These are phyloP conservation scores for Stentor coeruleus DNA, from an alignment of 73 alveolate species.

Conservation along the genomic window DNA sequence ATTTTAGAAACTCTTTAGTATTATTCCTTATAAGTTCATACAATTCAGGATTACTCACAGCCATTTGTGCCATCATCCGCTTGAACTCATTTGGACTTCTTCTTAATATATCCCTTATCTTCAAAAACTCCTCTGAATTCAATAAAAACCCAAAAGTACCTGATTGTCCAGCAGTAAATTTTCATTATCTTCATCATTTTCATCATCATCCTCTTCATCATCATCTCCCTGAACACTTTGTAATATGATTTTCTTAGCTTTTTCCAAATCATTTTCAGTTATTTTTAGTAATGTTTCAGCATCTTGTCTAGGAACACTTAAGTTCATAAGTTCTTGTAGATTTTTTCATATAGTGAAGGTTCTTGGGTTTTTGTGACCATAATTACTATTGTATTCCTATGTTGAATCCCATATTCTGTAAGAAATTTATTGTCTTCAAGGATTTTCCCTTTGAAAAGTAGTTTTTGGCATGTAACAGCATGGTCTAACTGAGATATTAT, in stretches of 20 bases:
- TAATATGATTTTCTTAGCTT: neutral
- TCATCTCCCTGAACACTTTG: neutral
- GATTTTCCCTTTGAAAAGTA: constrained; percentile 19
- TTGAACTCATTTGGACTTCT: neutral
- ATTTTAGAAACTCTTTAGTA: neutral
- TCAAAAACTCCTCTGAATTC: neutral
- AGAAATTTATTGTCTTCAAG: constrained; percentile 34
- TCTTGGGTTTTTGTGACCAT: constrained; percentile 33
- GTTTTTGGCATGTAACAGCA: constrained; percentile 23
- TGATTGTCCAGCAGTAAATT: too few relatives aligned
- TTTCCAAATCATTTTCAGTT: neutral
- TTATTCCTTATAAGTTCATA: neutral
- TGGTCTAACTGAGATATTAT: neutral
- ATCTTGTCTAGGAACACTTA: neutral
- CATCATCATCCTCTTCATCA: neutral
- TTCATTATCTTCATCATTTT: neutral
- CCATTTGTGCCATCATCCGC: neutral
- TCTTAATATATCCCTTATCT: neutral
- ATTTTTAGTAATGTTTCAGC: neutral
- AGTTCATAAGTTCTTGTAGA: constrained; percentile 30
- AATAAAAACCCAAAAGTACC: neutral
- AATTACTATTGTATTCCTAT: too few relatives aligned
- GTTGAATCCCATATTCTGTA: constrained; percentile 33
- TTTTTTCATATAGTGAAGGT: constrained; percentile 28
- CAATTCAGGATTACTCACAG: neutral